Conservation (phyloP, 179 eudicot genomes). For the Camellia oleifera region DNA sequence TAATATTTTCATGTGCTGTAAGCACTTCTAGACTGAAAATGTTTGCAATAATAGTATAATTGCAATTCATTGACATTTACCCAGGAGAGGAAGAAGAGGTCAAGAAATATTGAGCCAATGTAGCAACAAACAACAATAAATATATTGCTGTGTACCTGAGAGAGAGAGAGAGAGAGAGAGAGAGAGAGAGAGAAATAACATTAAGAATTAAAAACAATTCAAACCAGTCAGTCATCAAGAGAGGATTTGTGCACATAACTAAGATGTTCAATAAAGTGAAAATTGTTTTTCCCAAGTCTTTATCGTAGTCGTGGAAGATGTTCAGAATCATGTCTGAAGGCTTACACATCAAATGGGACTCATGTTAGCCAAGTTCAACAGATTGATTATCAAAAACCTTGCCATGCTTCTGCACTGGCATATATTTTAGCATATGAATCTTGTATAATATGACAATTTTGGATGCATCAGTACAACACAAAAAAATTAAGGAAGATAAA, state of each 20-base stretch:
- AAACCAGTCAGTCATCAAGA: background rate
- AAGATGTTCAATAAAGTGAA: background rate
- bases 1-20: background rate
- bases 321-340: background rate
- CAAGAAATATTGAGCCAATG: slow-evolving; percentile 79
- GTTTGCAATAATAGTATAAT: background rate
- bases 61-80: slow-evolving; percentile 31
- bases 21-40: background rate
- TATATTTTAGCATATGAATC: background rate
- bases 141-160: slow-evolving; percentile 72
- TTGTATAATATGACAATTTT: background rate
- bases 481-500: background rate
- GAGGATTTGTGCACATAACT: background rate
- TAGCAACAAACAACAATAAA: slow-evolving; percentile 58
- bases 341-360: background rate
- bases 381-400: no score
- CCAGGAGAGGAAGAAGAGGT: slow-evolving; percentile 93
- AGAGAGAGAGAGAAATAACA: background rate
- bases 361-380: no score
- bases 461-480: background rate
- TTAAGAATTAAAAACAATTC: background rate
- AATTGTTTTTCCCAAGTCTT: background rate
- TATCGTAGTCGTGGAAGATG: background rate
- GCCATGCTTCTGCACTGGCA: no score
- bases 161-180: background rate